Evolutionary conservation across 1,284 basidiomycete genomes (phyloP).

Genomic region (Laetiporus sulphureus): DNA sequence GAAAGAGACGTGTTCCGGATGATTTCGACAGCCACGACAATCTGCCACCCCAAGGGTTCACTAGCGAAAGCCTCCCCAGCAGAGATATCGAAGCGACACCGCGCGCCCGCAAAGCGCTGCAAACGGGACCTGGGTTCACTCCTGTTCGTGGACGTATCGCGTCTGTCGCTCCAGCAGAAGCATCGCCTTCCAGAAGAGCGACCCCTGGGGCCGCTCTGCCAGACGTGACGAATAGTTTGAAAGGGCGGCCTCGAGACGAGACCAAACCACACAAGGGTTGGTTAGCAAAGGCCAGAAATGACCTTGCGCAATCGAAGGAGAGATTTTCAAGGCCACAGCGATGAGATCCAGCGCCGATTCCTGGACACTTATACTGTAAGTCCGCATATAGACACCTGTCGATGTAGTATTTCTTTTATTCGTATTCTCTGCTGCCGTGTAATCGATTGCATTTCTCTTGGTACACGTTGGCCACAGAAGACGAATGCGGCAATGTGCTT

Average conservation of each 20-base stretch:
- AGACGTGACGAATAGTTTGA: constrained; percentile 65
- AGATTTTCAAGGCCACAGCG: constrained; percentile 1
- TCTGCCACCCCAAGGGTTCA: constrained; percentile 56
- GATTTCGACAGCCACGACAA: constrained; percentile 55
- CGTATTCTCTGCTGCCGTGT: no score
- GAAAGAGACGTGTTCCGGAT: constrained; percentile 67
- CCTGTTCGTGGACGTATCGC: constrained; percentile 47
- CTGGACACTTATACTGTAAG: no score
- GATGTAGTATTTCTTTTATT: no score
- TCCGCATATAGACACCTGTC: no score
- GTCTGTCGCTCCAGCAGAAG: constrained; percentile 31
- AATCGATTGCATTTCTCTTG: no score
- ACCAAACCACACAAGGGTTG: constrained; percentile 21
- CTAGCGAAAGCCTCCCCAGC: constrained; percentile 40
- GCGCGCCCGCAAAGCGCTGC: constrained; percentile 48
- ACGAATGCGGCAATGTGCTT: no score
- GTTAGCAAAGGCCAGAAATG: constrained; percentile 27
- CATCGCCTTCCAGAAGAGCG: constrained; percentile 19
- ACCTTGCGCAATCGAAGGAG: constrained; percentile 8
- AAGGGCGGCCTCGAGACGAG: constrained; percentile 24
- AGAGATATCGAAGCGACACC: constrained; percentile 43
- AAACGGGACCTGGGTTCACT: constrained; percentile 61
- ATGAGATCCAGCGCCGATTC: no score
- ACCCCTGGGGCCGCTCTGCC: constrained; percentile 18
- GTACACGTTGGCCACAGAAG: no score